Base-by-base conservation (phyloP, 371 early-diverging fungal species). In the Nematocida ausubeli region DNA sequence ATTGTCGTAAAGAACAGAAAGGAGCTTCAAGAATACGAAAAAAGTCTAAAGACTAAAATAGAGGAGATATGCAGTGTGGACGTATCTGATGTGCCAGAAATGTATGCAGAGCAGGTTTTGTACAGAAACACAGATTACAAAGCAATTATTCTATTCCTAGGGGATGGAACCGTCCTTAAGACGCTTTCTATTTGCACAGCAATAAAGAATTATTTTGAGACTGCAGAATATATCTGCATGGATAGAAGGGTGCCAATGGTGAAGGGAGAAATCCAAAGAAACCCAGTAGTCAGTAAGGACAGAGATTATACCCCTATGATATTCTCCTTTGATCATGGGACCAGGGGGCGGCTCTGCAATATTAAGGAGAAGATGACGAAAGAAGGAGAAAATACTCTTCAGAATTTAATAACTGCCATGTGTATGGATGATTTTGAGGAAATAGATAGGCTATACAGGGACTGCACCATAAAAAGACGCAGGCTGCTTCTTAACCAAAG, bases 131-230 rank as follows among this genome's bases (percentile, higher is more conserved):
- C 32, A 1, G 24, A 40, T 4, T 73, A 78, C 39, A 51, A 30
- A 22, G 69, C 39, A 19, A 55, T 81, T n/a, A 34, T 83, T 22
- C 57, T 75, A 6, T 34, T 81, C 9, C 80, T 80, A 28, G 83
- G 83, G 19, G 83, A 83, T 70, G 83, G 83, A n/a, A 75, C 80
- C 49, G 63, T 83, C 3, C 69, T 83, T 5, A 70, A 81, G 37
- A 64, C 32, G 22, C 32, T 62, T 58, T 71, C 71, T 1, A 62
- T 71, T 2, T 44, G 32, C 32, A 47, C 62, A 9, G 19, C 7
- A 6, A 71, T 62, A 34, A 32, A 35, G 1, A 39, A 7, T 6
- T 5, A 5, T 6, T 16, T 32, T 16, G 28, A 22, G 6, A 24
- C 0, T 3, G 71, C 60, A 26, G 51, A 40, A 16, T 71, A 71